Conservation (phyloP, 2,329 filamentous ascomycete genomes). For the Cadophora sp. region DNA sequence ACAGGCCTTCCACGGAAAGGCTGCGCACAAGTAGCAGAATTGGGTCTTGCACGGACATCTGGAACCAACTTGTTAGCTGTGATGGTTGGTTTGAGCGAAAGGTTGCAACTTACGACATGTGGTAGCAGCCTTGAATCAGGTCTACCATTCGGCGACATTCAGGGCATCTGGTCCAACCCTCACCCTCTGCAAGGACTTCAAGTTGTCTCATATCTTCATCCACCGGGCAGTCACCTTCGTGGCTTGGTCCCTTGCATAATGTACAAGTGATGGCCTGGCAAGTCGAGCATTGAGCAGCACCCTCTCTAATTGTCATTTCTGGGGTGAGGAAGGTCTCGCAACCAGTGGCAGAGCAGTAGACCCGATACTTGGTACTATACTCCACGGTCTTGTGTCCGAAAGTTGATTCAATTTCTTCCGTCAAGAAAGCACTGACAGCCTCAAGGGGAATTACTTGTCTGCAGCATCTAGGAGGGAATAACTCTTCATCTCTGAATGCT, state of each 20-base stretch:
- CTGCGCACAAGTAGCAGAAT: slow-evolving; percentile 52
- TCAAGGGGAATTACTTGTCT: slow-evolving; percentile 47
- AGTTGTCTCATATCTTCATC: slow-evolving; percentile 50
- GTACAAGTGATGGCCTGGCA: slow-evolving; percentile 55
- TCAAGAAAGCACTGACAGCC: slow-evolving; percentile 46
- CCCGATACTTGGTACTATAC: slow-evolving; percentile 52
- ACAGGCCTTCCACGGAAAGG: slow-evolving; percentile 47
- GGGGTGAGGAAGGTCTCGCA: slow-evolving; percentile 55
- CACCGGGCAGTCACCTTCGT: slow-evolving; percentile 54
- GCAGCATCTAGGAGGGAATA: slow-evolving; percentile 63
- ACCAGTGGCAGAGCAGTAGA: slow-evolving; percentile 53
- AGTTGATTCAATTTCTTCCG: slow-evolving; percentile 40
- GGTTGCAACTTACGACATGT: slow-evolving; percentile 56
- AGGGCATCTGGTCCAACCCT: slow-evolving; percentile 58
- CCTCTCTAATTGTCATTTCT: slow-evolving; percentile 42
- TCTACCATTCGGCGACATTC: slow-evolving; percentile 50
- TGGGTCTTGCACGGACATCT: slow-evolving; percentile 53
- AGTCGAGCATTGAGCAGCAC: slow-evolving; percentile 43
- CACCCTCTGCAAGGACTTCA: slow-evolving; percentile 46
- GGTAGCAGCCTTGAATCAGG: slow-evolving; percentile 55
- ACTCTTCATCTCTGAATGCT: slow-evolving; percentile 53
- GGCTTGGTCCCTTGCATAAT: slow-evolving; percentile 54
- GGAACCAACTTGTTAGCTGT: not conserved
- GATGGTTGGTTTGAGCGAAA: not conserved
- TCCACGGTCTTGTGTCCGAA: slow-evolving; percentile 56